phyloP scores from a whole-genome alignment of 441 rosid genomes.

The Arabidopsis lyrata region DNA sequence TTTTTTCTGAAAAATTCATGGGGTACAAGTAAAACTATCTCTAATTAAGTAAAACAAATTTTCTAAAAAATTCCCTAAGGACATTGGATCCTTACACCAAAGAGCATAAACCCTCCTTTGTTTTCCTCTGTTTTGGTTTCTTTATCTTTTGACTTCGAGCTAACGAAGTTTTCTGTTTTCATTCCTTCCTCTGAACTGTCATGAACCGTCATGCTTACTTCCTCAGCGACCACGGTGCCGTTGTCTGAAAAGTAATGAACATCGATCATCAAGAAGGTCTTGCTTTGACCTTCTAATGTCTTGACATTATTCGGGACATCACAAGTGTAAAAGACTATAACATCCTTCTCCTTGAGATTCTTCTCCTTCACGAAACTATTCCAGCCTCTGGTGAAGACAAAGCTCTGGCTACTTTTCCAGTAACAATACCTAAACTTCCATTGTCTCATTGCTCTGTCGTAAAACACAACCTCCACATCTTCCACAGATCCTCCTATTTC shows the following conservation, averaged over 20 bases:
- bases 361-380: slow-evolving; percentile 70
- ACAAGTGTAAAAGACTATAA: slow-evolving; percentile 54
- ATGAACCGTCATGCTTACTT: neutral
- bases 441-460: slow-evolving; percentile 60
- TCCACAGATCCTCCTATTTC: slow-evolving; percentile 25
- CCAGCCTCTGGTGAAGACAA: slow-evolving; percentile 90
- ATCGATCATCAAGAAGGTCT: slow-evolving; percentile 55
- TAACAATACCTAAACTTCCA: slow-evolving; percentile 89
- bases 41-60: too few species aligned
- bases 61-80: neutral
- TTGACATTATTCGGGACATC: slow-evolving; percentile 22
- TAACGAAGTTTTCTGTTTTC: slow-evolving; percentile 39
- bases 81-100: slow-evolving; percentile 62
- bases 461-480: slow-evolving; percentile 60
- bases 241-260: slow-evolving; percentile 37
- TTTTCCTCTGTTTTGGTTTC: slow-evolving; percentile 34
- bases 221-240: neutral
- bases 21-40: too few species aligned
- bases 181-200: slow-evolving; percentile 13
- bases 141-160: slow-evolving; percentile 31
- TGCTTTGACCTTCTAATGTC: slow-evolving; percentile 33
- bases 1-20: too few species aligned
- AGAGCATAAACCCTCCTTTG: slow-evolving; percentile 55
- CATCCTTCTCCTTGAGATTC: slow-evolving; percentile 56
- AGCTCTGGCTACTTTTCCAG: slow-evolving; percentile 92